These are phyloP conservation scores for Lipomyces yamadae DNA, from an alignment of 805 yeast species.

Conservation along the genomic window DNA sequence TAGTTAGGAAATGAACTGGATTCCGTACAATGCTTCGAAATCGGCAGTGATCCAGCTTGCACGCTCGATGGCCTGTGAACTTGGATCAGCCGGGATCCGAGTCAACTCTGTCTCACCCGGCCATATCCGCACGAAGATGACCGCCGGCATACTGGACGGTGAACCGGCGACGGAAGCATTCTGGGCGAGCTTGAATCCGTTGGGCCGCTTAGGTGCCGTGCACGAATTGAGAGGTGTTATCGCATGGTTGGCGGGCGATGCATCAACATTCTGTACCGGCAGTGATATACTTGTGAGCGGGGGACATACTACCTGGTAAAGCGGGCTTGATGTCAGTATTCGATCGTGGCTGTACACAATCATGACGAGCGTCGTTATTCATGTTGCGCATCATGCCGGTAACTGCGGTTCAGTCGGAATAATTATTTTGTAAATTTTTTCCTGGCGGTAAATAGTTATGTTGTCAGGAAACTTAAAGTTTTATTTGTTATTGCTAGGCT, in stretches of 20 bases:
- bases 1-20: slow-evolving; percentile 42
- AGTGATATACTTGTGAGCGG: slow-evolving; percentile 69
- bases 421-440: too few species aligned
- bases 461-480: too few species aligned
- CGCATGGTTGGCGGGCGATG: slow-evolving; percentile 67
- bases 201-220: slow-evolving; percentile 68
- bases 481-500: too few species aligned
- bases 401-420: too few species aligned
- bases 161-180: slow-evolving; percentile 47
- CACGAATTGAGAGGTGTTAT: slow-evolving; percentile 70
- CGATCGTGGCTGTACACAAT: neutral
- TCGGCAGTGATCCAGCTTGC: slow-evolving; percentile 72
- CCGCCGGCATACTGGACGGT: slow-evolving; percentile 51
- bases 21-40: slow-evolving; percentile 67
- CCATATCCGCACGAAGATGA: slow-evolving; percentile 57
- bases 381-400: too few species aligned
- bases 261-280: slow-evolving; percentile 70
- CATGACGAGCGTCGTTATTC: too few species aligned
- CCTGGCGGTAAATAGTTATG: too few species aligned
- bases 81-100: slow-evolving; percentile 68
- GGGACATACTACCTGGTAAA: slow-evolving; percentile 51
- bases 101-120: slow-evolving; percentile 78
- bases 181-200: slow-evolving; percentile 57
- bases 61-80: slow-evolving; percentile 70
- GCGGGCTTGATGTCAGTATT: neutral